Percentiles rank a stretch among this genome's conserved stretches.
These are phyloP conservation scores for Patellifolia procumbens DNA, from an alignment of 179 eudicot genomes.

Conservation along the genomic window DNA sequence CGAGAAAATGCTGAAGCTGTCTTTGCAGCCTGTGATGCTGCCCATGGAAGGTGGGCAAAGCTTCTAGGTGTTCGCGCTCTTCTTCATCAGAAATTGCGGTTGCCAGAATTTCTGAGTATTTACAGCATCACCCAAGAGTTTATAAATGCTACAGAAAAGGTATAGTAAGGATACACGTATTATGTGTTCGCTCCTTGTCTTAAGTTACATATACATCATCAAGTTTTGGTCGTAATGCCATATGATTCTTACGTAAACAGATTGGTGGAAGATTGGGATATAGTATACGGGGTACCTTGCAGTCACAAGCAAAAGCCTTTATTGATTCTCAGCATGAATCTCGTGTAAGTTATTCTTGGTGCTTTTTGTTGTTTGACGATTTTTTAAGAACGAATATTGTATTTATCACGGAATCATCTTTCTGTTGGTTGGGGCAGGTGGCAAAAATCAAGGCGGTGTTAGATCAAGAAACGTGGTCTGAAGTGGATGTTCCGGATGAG, in stretches of 20 bases:
- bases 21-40: conserved; percentile 98
- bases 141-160: conserved; percentile 91
- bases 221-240: conserved; percentile 34
- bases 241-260: conserved; percentile 51
- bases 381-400: neutral
- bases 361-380: conserved; percentile 21
- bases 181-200: neutral
- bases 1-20: conserved; percentile 98
- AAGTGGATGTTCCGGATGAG: conserved; percentile 92
- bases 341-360: conserved; percentile 55
- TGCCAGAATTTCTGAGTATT: conserved; percentile 81
- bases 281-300: conserved; percentile 91
- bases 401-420: conserved; percentile 18
- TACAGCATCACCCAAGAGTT: conserved; percentile 85
- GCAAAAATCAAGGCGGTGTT: conserved; percentile 84
- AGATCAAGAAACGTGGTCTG: conserved; percentile 98
- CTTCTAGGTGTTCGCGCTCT: conserved; percentile 96
- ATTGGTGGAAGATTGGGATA: conserved; percentile 99
- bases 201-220: conserved; percentile 9
- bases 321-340: conserved; percentile 96
- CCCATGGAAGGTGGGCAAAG: conserved; percentile 99
- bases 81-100: conserved; percentile 83
- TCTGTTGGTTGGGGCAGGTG: conserved; percentile 55
- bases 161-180: conserved; percentile 20
- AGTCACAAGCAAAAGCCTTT: conserved; percentile 95